Percentiles rank a stretch among this genome's conserved stretches.
These are phyloP conservation scores for Naganishia vaughanmartiniae DNA, from an alignment of 768 basidiomycete species.

Conservation along the genomic window DNA sequence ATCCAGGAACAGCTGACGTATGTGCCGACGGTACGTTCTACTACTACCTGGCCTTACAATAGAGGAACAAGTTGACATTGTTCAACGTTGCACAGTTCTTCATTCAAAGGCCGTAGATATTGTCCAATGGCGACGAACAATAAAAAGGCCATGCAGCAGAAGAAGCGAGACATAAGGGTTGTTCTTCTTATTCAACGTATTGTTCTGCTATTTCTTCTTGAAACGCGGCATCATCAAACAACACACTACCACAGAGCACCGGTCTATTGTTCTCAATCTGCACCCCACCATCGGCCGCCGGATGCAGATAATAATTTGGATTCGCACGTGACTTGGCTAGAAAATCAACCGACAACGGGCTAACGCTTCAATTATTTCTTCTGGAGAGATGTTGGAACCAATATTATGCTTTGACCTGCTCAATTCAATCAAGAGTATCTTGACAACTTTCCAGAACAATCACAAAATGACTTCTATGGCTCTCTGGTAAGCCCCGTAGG, in stretches of 20 bases:
- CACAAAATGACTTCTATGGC: conserved; percentile 30
- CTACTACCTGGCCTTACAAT: neutral
- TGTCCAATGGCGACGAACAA: neutral
- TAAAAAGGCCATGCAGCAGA: neutral
- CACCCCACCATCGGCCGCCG: conserved; percentile 2
- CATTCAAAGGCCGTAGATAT: neutral
- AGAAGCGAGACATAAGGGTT: conserved; percentile 1
- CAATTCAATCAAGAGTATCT: neutral
- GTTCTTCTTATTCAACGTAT: neutral
- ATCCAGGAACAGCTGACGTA: neutral
- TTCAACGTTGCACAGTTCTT: neutral
- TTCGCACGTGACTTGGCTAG: conserved; percentile 16
- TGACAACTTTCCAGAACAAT: neutral
- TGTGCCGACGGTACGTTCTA: too few species aligned
- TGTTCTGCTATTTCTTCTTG: neutral
- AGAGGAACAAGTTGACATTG: neutral
- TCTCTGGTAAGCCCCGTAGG: conserved; percentile 21
- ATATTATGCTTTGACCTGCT: neutral
- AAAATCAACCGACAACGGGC: conserved; percentile 9
- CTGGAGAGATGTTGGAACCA: neutral
- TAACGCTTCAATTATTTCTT: neutral
- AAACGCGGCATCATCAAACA: conserved; percentile 11
- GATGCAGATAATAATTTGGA: neutral
- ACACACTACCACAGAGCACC: too few species aligned
- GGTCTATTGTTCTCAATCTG: conserved; percentile 1